phyloP scores from a whole-genome alignment of 306 rosid species.

The Prunus armeniaca region DNA sequence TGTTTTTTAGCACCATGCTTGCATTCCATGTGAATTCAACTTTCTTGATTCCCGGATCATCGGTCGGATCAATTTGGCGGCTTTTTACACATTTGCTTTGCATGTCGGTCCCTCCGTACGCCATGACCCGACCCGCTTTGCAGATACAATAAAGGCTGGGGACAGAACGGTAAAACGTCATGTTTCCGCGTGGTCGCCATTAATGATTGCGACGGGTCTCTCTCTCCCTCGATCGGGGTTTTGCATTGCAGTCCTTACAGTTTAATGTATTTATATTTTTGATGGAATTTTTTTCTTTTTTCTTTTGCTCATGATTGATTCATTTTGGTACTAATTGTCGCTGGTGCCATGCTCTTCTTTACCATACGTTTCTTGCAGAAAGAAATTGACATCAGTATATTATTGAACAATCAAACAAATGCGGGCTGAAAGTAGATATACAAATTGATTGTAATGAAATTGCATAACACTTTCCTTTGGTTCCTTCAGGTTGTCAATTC shows the following conservation, averaged over 20 bases:
- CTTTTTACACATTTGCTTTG: not conserved
- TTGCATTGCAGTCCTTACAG: slow-evolving; percentile 22
- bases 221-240: not conserved
- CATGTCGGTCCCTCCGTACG: not conserved
- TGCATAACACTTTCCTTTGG: too few species aligned
- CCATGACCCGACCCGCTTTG: not conserved
- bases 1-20: not conserved
- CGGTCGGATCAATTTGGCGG: not conserved
- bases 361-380: not conserved
- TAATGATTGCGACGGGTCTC: slow-evolving; percentile 50
- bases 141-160: not conserved
- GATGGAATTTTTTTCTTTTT: too few species aligned
- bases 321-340: too few species aligned
- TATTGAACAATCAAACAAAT: too few species aligned
- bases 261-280: not conserved
- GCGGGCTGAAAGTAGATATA: too few species aligned
- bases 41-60: not conserved
- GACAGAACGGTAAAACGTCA: slow-evolving; percentile 40
- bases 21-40: not conserved
- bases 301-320: too few species aligned
- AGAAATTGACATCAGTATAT: not conserved
- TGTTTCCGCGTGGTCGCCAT: slow-evolving; percentile 60
- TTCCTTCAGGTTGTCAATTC: too few species aligned
- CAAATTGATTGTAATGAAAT: too few species aligned
- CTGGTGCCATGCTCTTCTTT: too few species aligned